Evolutionary conservation across 2,329 filamentous ascomycete species (phyloP).

Genomic region (Nemania sp.): DNA sequence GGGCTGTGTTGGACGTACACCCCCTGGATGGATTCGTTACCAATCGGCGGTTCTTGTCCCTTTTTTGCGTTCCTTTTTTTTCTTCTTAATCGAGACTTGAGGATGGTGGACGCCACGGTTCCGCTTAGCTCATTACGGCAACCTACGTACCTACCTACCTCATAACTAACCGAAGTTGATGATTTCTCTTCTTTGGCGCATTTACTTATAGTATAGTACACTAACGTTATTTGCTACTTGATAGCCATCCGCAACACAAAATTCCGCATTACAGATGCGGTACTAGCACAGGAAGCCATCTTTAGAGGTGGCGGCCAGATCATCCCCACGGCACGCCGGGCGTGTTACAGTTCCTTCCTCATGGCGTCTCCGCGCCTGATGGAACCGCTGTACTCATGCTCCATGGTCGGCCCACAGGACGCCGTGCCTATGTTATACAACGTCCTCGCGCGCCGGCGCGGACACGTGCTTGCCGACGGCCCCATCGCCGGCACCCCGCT

Average conservation of each 20-base stretch:
- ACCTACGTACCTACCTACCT: neutral
- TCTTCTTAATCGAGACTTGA: constrained; percentile 14
- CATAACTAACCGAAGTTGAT: constrained; percentile 30
- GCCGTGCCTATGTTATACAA: constrained; percentile 92
- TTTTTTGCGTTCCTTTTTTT: neutral
- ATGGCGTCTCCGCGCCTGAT: constrained; percentile 97
- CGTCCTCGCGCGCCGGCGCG: constrained; percentile 85
- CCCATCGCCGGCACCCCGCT: constrained; percentile 94
- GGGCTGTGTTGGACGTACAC: constrained; percentile 32
- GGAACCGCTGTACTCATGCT: constrained; percentile 94
- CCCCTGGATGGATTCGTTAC: constrained; percentile 19
- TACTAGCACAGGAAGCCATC: constrained; percentile 89
- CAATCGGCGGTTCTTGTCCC: constrained; percentile 4
- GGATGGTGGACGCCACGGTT: constrained; percentile 7
- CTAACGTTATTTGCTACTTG: constrained; percentile 36
- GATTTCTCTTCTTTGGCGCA: constrained; percentile 14
- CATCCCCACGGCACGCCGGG: constrained; percentile 91
- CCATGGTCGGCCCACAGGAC: constrained; percentile 92
- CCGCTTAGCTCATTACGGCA: constrained; percentile 6
- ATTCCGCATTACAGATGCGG: constrained; percentile 93
- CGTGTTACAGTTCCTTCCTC: constrained; percentile 95
- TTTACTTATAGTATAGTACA: constrained; percentile 24
- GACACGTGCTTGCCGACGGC: constrained; percentile 93
- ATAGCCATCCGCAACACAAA: constrained; percentile 95
- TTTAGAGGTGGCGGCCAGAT: constrained; percentile 96